Conservation (phyloP, 768 basidiomycete genomes). For the Pulveroboletus sp. region DNA sequence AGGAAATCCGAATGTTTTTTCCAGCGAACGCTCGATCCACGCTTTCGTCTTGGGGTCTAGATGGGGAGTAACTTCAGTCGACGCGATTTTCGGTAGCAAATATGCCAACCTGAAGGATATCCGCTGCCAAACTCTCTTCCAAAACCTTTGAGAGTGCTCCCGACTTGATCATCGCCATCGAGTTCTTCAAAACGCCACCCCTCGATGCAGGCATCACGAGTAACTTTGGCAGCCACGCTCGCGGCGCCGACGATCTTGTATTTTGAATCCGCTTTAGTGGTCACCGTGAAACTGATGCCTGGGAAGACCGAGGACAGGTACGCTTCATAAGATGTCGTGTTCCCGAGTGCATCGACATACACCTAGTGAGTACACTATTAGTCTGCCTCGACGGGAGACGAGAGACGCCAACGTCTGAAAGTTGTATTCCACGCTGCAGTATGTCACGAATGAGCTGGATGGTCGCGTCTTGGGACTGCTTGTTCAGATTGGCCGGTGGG, state of each 20-base stretch:
- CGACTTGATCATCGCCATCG: conserved; percentile 14
- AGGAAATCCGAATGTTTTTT: conserved; percentile 91
- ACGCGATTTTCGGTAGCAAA: neutral
- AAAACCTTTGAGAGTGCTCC: conserved; percentile 24
- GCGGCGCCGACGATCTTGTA: conserved; percentile 98
- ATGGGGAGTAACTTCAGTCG: neutral
- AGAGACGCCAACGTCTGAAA: conserved; percentile 59
- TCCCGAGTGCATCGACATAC: conserved; percentile 93
- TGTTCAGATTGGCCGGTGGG: conserved; percentile 82
- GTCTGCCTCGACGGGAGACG: neutral
- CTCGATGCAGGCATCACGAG: conserved; percentile 85
- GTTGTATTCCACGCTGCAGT: conserved; percentile 69
- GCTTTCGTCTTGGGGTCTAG: conserved; percentile 88
- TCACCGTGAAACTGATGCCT: conserved; percentile 81
- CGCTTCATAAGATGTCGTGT: conserved; percentile 77
- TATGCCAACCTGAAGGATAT: conserved; percentile 73
- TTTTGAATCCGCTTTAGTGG: conserved; percentile 89
- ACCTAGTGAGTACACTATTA: conserved; percentile 43
- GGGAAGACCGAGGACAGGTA: conserved; percentile 81
- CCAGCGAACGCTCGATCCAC: conserved; percentile 72
- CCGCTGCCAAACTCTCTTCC: conserved; percentile 63
- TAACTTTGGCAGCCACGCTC: conserved; percentile 97
- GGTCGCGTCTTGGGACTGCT: conserved; percentile 86
- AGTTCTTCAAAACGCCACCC: conserved; percentile 78
- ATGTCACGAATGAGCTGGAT: conserved; percentile 82